A percentile compares a stretch with the other conserved stretches of the same genome.
These are phyloP conservation scores for Berkeleyomyces rouxiae DNA, from an alignment of 2,329 filamentous ascomycete species.

Conservation along the genomic window DNA sequence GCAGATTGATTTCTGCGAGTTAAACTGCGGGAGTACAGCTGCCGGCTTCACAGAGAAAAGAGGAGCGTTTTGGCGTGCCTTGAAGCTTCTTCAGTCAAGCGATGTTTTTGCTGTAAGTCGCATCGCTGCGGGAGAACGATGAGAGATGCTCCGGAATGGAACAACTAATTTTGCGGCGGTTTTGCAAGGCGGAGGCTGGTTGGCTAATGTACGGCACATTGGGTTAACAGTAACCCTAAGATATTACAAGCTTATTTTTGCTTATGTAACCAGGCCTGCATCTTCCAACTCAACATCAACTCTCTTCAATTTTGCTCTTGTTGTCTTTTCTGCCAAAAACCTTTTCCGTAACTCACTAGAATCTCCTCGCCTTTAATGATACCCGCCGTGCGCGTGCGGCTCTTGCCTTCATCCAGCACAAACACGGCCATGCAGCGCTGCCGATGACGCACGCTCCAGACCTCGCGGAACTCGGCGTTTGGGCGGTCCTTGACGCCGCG, in stretches of 20 bases:
- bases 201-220: background rate
- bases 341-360: slow-evolving; percentile 49
- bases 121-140: background rate
- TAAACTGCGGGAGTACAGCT: no score
- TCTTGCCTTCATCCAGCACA: slow-evolving; percentile 32
- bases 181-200: background rate
- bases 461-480: slow-evolving; percentile 43
- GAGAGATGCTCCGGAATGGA: slow-evolving; percentile 4
- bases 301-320: background rate
- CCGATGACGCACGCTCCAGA: slow-evolving; percentile 35
- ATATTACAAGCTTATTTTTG: background rate
- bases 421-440: slow-evolving; percentile 42
- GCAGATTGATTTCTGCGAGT: background rate
- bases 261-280: background rate
- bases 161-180: slow-evolving; percentile 4
- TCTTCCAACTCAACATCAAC: background rate
- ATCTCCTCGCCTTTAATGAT: slow-evolving; percentile 47
- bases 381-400: slow-evolving; percentile 18
- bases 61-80: no score
- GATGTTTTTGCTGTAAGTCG: background rate
- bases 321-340: slow-evolving; percentile 34
- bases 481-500: slow-evolving; percentile 36
- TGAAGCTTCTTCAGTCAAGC: no score
- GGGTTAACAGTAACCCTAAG: background rate
- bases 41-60: no score